phyloP scores from a whole-genome alignment of 495 filamentous ascomycete species.

The Penicillium canariense region DNA sequence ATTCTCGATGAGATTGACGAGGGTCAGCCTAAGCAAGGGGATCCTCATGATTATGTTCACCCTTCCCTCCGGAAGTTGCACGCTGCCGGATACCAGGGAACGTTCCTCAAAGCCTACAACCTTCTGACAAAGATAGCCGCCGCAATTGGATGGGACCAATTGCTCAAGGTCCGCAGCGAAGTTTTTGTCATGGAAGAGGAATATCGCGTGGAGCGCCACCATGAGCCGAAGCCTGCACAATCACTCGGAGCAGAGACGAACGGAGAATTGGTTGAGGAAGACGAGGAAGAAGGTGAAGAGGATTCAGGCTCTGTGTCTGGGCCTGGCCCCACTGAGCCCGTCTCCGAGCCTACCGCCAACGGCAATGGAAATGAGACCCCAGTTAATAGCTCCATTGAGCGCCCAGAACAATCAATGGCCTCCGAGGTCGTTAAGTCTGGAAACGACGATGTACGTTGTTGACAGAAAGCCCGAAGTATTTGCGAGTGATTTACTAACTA shows the following conservation, averaged over 20 bases:
- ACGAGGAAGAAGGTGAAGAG: constrained; percentile 32
- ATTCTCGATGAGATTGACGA: constrained; percentile 95
- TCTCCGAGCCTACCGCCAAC: constrained; percentile 28
- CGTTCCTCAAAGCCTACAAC: constrained; percentile 90
- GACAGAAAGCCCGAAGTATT: neutral
- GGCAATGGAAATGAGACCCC: constrained; percentile 39
- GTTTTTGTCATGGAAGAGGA: constrained; percentile 99
- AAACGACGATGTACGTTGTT: constrained; percentile 67
- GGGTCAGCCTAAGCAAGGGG: constrained; percentile 68
- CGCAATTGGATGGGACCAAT: constrained; percentile 96
- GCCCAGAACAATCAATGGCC: constrained; percentile 77
- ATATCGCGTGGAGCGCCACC: constrained; percentile 86
- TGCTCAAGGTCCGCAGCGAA: constrained; percentile 87
- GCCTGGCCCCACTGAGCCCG: constrained; percentile 26
- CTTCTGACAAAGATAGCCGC: constrained; percentile 91
- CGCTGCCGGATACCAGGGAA: constrained; percentile 85
- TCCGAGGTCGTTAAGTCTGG: constrained; percentile 80
- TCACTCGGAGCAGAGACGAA: constrained; percentile 50
- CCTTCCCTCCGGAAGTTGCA: constrained; percentile 82
- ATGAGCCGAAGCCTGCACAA: constrained; percentile 49
- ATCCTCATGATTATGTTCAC: constrained; percentile 77
- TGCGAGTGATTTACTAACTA: constrained; percentile 7
- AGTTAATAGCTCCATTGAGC: constrained; percentile 58
- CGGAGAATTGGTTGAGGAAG: constrained; percentile 30
- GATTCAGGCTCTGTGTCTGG: constrained; percentile 38